phyloP scores from a whole-genome alignment of 768 basidiomycete species.

The Panaeolus papilionaceus region DNA sequence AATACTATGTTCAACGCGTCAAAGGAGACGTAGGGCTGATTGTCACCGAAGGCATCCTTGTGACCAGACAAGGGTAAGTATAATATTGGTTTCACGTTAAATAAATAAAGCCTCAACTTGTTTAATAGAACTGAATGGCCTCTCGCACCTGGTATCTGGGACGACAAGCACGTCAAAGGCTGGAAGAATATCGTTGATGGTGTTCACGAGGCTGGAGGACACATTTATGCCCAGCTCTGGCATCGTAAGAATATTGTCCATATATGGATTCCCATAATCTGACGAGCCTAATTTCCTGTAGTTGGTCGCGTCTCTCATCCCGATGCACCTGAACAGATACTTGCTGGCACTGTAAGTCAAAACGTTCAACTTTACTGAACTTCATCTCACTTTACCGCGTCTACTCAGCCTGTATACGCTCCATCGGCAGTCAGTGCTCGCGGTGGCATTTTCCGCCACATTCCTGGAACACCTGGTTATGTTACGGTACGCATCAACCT shows the following conservation, averaged over 20 bases:
- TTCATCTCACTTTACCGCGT: conserved; percentile 41
- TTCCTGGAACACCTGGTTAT: conserved; percentile 44
- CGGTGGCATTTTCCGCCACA: conserved; percentile 45
- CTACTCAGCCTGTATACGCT: conserved; percentile 50
- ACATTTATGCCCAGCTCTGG: conserved; percentile 38
- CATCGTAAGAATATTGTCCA: not conserved
- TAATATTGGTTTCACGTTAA: not conserved
- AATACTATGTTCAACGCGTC: conserved; percentile 49
- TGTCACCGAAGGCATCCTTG: conserved; percentile 45
- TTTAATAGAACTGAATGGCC: conserved; percentile 47
- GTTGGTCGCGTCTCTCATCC: conserved; percentile 44
- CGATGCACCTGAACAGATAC: conserved; percentile 44
- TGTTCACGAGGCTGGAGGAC: conserved; percentile 50
- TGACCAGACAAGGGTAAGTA: conserved; percentile 48
- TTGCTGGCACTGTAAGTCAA: conserved; percentile 31
- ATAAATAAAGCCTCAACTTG: not conserved
- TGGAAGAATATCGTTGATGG: conserved; percentile 54
- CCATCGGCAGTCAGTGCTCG: conserved; percentile 50
- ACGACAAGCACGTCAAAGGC: conserved; percentile 45
- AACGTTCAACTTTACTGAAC: not conserved
- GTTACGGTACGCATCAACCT: conserved; percentile 38
- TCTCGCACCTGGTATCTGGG: conserved; percentile 54
- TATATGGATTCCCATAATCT: not conserved
- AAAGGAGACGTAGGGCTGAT: conserved; percentile 44
- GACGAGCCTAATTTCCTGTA: conserved; percentile 16